phyloP scores from a whole-genome alignment of 2,329 filamentous ascomycete genomes.

The Colletotrichum tanaceti region DNA sequence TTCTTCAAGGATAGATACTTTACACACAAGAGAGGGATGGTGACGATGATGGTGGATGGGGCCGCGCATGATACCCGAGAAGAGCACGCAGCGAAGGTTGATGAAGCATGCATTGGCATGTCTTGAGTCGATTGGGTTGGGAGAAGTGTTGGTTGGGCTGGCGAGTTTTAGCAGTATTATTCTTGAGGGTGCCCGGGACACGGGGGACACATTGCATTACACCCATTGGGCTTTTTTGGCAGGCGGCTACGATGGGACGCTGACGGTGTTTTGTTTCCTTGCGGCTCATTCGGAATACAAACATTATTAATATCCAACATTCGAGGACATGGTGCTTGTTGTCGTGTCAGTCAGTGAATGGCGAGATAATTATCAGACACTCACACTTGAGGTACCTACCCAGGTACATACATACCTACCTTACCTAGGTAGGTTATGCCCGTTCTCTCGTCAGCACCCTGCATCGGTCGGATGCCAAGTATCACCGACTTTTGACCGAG shows the following conservation, averaged over 20 bases:
- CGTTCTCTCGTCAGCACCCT: background rate
- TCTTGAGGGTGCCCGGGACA: background rate
- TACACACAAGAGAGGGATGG: background rate
- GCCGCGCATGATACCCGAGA: conserved; percentile 8
- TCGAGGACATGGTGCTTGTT: background rate
- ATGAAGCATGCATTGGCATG: conserved; percentile 14
- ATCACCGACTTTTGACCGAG: background rate
- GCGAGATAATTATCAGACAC: background rate
- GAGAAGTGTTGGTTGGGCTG: background rate
- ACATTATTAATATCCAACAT: conserved; percentile 9
- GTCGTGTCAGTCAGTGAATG: background rate
- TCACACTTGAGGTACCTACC: no score
- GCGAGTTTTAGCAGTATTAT: background rate
- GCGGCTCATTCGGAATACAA: conserved; percentile 18
- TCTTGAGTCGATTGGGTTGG: conserved; percentile 11
- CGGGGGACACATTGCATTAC: conserved; percentile 9
- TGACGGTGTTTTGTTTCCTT: conserved; percentile 25
- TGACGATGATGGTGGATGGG: background rate
- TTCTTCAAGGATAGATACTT: conserved; percentile 43
- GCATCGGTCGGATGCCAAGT: background rate
- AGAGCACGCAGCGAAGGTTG: conserved; percentile 17
- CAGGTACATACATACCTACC: no score
- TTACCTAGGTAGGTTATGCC: no score
- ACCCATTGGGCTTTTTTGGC: background rate
- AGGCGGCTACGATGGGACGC: conserved; percentile 9